Conservation (phyloP, 108 stramenopile genomes). For the Licmophora abbreviata region DNA sequence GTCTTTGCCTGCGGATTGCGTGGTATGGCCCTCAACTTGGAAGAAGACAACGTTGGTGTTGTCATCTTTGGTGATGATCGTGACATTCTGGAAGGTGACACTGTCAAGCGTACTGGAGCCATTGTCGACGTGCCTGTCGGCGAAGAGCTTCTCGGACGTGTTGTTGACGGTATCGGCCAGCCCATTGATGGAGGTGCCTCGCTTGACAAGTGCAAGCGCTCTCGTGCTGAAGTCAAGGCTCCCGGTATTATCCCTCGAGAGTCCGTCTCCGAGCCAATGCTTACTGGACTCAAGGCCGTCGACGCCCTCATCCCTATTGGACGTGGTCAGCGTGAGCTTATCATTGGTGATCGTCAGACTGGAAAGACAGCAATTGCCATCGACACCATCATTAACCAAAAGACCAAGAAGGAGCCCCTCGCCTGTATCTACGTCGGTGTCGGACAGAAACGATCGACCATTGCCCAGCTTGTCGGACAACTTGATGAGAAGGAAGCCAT, state of each 20-base stretch:
- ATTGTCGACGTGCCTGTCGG: slow-evolving; percentile 99
- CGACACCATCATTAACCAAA: slow-evolving; percentile 99
- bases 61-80: slow-evolving; percentile 99
- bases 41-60: slow-evolving; percentile 99
- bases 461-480: slow-evolving; percentile 98
- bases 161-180: slow-evolving; percentile 98
- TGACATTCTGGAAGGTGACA: slow-evolving; percentile 98
- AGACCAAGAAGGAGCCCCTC: slow-evolving; percentile 97
- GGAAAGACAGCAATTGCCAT: slow-evolving; percentile 99
- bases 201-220: slow-evolving; percentile 89
- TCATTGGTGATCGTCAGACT: slow-evolving; percentile 99
- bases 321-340: slow-evolving; percentile 97
- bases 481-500: slow-evolving; percentile 96
- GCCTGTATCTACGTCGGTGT: slow-evolving; percentile 99
- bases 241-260: slow-evolving; percentile 99
- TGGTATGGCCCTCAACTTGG: slow-evolving; percentile 99
- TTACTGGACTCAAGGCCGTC: slow-evolving; percentile 99
- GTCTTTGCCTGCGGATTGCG: slow-evolving; percentile 93
- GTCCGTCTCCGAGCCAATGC: slow-evolving; percentile 99
- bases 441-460: slow-evolving; percentile 99
- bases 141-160: slow-evolving; percentile 94
- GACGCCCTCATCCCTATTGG: slow-evolving; percentile 99
- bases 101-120: slow-evolving; percentile 98
- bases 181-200: slow-evolving; percentile 95
- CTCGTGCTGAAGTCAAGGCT: slow-evolving; percentile 99